A percentile compares a stretch with the other conserved stretches of the same genome.
These are phyloP conservation scores for Bryoglossum gracile DNA, from an alignment of 495 filamentous ascomycete species.

Conservation along the genomic window DNA sequence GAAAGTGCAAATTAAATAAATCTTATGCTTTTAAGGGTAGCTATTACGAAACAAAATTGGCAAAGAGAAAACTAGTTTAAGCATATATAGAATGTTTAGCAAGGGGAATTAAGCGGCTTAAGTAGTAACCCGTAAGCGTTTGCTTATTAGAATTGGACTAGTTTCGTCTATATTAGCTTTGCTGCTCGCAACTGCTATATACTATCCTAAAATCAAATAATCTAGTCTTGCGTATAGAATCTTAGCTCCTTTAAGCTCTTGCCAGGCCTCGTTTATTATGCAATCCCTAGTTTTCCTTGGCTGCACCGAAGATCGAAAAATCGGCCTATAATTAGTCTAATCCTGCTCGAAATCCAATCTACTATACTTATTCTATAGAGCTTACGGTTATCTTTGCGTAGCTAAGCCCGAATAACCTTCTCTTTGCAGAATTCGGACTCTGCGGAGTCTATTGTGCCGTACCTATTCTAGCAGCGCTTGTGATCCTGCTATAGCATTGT, in stretches of 20 bases:
- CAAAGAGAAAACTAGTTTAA: constrained; percentile 15
- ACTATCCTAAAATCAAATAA: constrained; percentile 16
- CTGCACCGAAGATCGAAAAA: constrained; percentile 20
- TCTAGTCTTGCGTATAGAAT: constrained; percentile 15
- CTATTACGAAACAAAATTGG: constrained; percentile 14
- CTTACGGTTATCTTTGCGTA: constrained; percentile 5
- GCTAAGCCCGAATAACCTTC: constrained; percentile 13
- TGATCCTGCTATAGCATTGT: constrained; percentile 8
- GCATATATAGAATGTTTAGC: constrained; percentile 11
- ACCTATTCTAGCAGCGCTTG: constrained; percentile 8
- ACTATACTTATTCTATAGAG: constrained; percentile 7
- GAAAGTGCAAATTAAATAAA: constrained; percentile 18
- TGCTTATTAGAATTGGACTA: neutral
- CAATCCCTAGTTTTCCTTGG: constrained; percentile 11
- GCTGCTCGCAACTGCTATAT: constrained; percentile 16
- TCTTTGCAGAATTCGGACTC: constrained; percentile 12
- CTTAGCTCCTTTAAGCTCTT: constrained; percentile 13
- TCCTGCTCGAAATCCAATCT: constrained; percentile 19
- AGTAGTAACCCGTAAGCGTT: constrained; percentile 6
- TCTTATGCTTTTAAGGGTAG: constrained; percentile 14
- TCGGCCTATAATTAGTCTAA: constrained; percentile 17
- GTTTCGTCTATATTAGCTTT: constrained; percentile 4
- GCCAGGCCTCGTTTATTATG: constrained; percentile 10
- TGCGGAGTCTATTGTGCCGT: constrained; percentile 11
- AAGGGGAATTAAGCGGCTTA: constrained; percentile 22